Percentiles rank a stretch among this genome's conserved stretches.
These are phyloP conservation scores for Saccharomycopsis fodiens DNA, from an alignment of 805 yeast genomes.

Conservation along the genomic window DNA sequence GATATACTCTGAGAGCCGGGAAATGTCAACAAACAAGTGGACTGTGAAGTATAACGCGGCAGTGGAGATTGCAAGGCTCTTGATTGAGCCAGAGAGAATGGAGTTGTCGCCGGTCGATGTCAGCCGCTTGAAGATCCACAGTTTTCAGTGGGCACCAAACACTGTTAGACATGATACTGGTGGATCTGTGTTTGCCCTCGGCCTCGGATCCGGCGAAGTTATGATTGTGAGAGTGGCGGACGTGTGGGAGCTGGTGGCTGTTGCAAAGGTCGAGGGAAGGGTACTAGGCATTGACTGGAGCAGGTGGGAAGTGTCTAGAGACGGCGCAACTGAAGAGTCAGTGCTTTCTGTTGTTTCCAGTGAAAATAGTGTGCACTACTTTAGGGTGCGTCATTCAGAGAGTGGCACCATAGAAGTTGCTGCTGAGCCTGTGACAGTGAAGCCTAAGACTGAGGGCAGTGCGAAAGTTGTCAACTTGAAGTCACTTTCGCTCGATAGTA, in stretches of 20 bases:
- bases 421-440: too few relatives aligned
- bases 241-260: neutral
- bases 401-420: neutral
- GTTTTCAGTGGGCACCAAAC: conserved; percentile 9
- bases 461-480: too few relatives aligned
- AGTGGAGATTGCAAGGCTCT: neutral
- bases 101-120: neutral
- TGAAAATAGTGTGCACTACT: conserved; percentile 2
- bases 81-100: neutral
- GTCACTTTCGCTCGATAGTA: too few relatives aligned
- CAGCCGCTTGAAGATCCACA: neutral
- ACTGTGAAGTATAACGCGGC: conserved; percentile 1
- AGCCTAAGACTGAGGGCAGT: too few relatives aligned
- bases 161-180: neutral
- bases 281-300: neutral
- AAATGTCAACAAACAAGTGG: conserved; percentile 2
- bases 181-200: conserved; percentile 1
- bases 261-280: neutral
- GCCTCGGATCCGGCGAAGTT: conserved; percentile 8
- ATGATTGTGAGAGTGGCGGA: conserved; percentile 1
- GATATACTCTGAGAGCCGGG: conserved; percentile 3
- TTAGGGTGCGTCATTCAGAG: neutral
- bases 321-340: neutral
- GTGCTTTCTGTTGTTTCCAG: neutral
- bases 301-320: conserved; percentile 1